Conservation (phyloP, 352 stramenopile species). For the Stephanocyclus meneghinianus region DNA sequence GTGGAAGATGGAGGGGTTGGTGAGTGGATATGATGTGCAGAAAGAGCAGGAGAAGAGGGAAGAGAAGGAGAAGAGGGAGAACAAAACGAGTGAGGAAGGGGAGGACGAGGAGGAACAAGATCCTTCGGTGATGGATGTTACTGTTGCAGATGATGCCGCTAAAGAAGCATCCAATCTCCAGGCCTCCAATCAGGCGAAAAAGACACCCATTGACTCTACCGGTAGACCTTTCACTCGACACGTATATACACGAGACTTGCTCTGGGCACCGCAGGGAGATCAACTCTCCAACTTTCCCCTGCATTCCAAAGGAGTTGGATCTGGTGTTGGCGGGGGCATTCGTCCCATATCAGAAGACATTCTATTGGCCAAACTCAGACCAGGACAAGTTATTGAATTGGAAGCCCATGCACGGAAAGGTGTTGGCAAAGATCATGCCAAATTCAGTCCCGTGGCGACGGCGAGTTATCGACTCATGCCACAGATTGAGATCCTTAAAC, state of each 20-base stretch:
- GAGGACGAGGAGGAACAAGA: conserved; percentile 51
- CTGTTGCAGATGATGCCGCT: conserved; percentile 53
- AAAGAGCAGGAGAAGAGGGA: conserved; percentile 37
- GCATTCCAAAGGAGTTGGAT: conserved; percentile 15
- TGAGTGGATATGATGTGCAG: conserved; percentile 33
- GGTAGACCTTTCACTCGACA: conserved; percentile 73
- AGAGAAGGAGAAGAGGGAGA: conserved; percentile 7
- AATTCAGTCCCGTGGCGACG: conserved; percentile 95
- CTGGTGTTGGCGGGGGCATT: conserved; percentile 38
- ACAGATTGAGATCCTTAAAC: conserved; percentile 77
- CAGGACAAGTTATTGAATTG: conserved; percentile 93
- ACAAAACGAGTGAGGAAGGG: conserved; percentile 14
- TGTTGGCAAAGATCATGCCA: conserved; percentile 95
- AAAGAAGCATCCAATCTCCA: conserved; percentile 41
- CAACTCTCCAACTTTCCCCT: conserved; percentile 77
- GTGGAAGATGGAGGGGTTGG: conserved; percentile 33
- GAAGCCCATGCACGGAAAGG: conserved; percentile 93
- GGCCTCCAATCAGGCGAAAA: conserved; percentile 10
- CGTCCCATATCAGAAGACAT: conserved; percentile 92
- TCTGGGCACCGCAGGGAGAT: conserved; percentile 95
- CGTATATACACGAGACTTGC: conserved; percentile 92
- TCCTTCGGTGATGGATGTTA: conserved; percentile 51
- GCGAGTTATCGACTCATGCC: conserved; percentile 93
- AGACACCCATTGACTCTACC: conserved; percentile 51
- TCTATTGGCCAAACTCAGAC: conserved; percentile 93